Evolutionary conservation across 441 rosid genomes (phyloP), one percentile per base, ranked within the genome.

Genomic region (Breynia disticha): DNA sequence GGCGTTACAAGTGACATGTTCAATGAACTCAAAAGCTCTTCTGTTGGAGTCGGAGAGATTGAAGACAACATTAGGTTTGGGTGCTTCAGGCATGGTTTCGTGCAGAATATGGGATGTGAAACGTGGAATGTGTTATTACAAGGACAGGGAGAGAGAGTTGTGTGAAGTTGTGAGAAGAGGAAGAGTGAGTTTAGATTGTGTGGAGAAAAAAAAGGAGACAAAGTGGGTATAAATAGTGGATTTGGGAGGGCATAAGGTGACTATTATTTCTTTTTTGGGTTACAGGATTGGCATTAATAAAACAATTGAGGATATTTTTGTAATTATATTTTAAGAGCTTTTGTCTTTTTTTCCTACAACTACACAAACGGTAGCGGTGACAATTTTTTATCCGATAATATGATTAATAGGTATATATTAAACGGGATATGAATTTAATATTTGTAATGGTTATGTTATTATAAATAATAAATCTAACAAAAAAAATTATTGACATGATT

Each of bases 61-160:
- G 11, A 37, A 2, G 18, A 7, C 8, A 39, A 42, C 18, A n/a
- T 22, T 53, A 59, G 16, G 54, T 56, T 79, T 79, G 21, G 96
- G 95, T 63, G 89, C 95, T 60, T 91, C 95, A 60, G 98, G 94
- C 98, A 91, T 91, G 76, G 66, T 65, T 60, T 58, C 35, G 50
- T 57, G 59, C 43, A n/a, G n/a, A 35, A 1, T 11, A 15, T 41
- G 48, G 22, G 63, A 44, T 32, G 15, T 61, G 19, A 47, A 5
- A 19, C 44, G 16, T 1, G 14, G n/a, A 46, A 19, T 49, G 48
- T 5, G 54, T 60, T 48, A n/a, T 35, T 28, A 35, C 9, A 41
- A 19, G 58, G 46, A 44, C n/a, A n/a, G n/a, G n/a, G 42, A 19
- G 57, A 61, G 56, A 42, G 35, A 42, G 47, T 28, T n/a, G n/a